Conservation (phyloP, 2,329 filamentous ascomycete genomes). For the Penicillium vulpinum region DNA sequence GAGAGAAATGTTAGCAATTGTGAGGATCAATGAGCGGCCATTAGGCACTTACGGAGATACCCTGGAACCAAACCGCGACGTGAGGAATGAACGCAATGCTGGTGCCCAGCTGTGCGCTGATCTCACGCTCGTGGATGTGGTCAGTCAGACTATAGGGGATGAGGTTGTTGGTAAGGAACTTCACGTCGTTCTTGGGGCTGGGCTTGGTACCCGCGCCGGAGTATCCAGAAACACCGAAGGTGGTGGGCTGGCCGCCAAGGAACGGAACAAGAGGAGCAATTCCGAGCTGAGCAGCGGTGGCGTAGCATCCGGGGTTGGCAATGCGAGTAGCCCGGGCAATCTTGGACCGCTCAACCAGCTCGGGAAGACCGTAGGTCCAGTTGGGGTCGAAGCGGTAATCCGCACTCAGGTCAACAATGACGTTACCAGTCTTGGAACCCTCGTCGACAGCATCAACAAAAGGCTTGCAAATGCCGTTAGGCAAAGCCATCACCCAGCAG, state of each 20-base stretch:
- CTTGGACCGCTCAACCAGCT: slow-evolving; percentile 73
- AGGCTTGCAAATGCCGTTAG: slow-evolving; percentile 91
- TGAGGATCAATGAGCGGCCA: neutral
- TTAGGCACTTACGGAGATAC: slow-evolving; percentile 64
- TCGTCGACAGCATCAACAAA: slow-evolving; percentile 86
- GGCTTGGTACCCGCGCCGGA: slow-evolving; percentile 94
- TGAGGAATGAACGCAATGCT: slow-evolving; percentile 86
- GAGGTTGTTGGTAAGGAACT: slow-evolving; percentile 79
- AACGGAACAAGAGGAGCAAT: slow-evolving; percentile 79
- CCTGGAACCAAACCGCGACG: slow-evolving; percentile 95
- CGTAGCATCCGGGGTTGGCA: slow-evolving; percentile 91
- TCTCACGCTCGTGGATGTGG: slow-evolving; percentile 93
- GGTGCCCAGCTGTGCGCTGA: slow-evolving; percentile 72
- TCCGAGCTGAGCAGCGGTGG: slow-evolving; percentile 86
- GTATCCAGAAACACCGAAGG: slow-evolving; percentile 92
- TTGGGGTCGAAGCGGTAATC: slow-evolving; percentile 86
- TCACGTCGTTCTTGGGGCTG: slow-evolving; percentile 87
- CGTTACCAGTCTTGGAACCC: slow-evolving; percentile 64
- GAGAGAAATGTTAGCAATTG: slow-evolving; percentile 20
- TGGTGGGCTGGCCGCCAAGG: slow-evolving; percentile 73
- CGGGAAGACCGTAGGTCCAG: slow-evolving; percentile 90
- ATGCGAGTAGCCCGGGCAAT: slow-evolving; percentile 81
- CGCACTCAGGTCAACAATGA: slow-evolving; percentile 93
- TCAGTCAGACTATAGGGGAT: slow-evolving; percentile 89
- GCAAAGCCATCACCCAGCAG: slow-evolving; percentile 96